Evolutionary conservation across 345 rosid species (phyloP).

Genomic region (Hibiscus trionum): DNA sequence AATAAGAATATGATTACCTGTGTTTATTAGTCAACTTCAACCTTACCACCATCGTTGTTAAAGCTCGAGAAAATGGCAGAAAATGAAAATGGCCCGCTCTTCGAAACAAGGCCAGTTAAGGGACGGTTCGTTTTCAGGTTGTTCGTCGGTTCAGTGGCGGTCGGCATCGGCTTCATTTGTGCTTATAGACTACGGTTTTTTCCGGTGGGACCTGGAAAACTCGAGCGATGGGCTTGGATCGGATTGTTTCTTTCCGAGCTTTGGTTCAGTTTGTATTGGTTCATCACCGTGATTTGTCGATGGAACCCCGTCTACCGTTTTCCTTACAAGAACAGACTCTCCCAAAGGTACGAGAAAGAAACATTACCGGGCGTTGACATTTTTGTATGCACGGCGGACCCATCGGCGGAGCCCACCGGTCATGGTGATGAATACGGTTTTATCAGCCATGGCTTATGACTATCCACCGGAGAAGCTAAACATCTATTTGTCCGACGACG

Average conservation of each 20-base stretch:
- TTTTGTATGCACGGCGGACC: slow-evolving; percentile 52
- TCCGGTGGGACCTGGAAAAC: not conserved
- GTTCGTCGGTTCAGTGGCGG: not conserved
- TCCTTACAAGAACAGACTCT: not conserved
- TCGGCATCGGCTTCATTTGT: not conserved
- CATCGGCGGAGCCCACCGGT: slow-evolving; percentile 43
- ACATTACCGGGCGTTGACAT: slow-evolving; percentile 30
- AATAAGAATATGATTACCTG: not conserved
- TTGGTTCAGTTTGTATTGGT: not conserved
- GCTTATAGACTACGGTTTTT: not conserved
- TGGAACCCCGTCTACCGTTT: not conserved
- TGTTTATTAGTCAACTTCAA: no score
- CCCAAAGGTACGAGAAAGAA: slow-evolving; percentile 11
- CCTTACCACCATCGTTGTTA: no score
- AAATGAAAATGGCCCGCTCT: not conserved
- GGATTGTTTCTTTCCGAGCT: not conserved
- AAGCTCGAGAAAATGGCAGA: not conserved
- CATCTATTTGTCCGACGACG: slow-evolving; percentile 44
- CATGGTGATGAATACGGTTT: slow-evolving; percentile 37
- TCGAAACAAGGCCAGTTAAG: not conserved
- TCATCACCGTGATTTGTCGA: not conserved
- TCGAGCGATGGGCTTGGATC: slow-evolving; percentile 14
- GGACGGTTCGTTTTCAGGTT: not conserved
- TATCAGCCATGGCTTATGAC: slow-evolving; percentile 36
- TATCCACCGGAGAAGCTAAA: slow-evolving; percentile 32